A percentile compares a stretch with the other conserved stretches of the same genome.
phyloP scores from a whole-genome alignment of 495 filamentous ascomycete species.

The Trichoderma reesei region DNA sequence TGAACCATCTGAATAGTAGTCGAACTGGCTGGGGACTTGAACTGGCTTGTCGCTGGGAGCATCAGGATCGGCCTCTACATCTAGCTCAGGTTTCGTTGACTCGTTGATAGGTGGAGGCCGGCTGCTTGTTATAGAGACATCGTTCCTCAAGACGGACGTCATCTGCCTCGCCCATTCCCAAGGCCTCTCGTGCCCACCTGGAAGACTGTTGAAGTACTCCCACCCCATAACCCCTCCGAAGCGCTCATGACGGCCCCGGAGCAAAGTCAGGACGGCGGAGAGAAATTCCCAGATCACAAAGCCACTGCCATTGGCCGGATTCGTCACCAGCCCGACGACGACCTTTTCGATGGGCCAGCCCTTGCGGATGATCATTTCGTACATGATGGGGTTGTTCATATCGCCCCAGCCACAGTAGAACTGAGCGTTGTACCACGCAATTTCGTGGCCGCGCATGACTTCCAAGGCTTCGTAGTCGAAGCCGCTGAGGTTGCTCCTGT shows the following conservation, averaged over 20 bases:
- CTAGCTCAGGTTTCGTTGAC: background rate
- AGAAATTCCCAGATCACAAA: constrained; percentile 29
- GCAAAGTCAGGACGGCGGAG: constrained; percentile 25
- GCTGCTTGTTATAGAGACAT: background rate
- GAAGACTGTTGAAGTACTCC: constrained; percentile 75
- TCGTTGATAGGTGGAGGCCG: background rate
- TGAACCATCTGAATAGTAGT: constrained; percentile 10
- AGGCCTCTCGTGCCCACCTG: constrained; percentile 47
- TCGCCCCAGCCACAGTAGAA: constrained; percentile 82
- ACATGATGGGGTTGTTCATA: constrained; percentile 44
- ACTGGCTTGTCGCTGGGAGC: background rate
- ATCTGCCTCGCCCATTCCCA: constrained; percentile 57
- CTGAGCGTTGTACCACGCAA: constrained; percentile 76
- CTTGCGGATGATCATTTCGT: constrained; percentile 52
- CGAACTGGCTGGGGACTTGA: constrained; percentile 5
- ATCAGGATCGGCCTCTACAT: constrained; percentile 6
- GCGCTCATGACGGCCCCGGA: constrained; percentile 27
- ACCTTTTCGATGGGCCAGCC: constrained; percentile 57
- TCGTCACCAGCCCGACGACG: constrained; percentile 63
- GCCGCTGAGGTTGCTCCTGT: constrained; percentile 53
- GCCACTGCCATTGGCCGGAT: constrained; percentile 54
- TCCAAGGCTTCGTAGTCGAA: constrained; percentile 69
- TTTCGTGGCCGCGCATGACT: constrained; percentile 49
- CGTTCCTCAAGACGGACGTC: constrained; percentile 24
- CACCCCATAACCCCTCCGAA: constrained; percentile 80